A percentile compares a stretch with the other conserved stretches of the same genome.
phyloP scores from a whole-genome alignment of 2,329 filamentous ascomycete species.

The Thelonectria discophora region DNA sequence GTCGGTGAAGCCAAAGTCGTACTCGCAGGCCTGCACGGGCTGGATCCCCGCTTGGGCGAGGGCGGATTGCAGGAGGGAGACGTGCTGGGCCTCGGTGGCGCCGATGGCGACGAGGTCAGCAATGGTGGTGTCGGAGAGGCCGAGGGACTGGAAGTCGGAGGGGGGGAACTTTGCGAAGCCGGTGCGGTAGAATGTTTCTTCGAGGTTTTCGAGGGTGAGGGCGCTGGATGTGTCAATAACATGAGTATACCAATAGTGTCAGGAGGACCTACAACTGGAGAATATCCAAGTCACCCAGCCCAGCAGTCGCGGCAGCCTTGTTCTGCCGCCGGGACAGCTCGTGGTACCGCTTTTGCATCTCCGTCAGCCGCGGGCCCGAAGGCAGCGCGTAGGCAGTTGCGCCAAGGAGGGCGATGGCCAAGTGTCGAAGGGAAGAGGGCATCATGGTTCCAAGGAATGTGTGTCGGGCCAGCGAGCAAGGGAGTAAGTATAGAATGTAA shows the following conservation, averaged over 20 bases:
- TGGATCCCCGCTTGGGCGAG: slow-evolving; percentile 65
- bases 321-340: slow-evolving; percentile 61
- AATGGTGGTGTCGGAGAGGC: slow-evolving; percentile 43
- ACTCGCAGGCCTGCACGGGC: slow-evolving; percentile 74
- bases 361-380: slow-evolving; percentile 53
- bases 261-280: slow-evolving; percentile 63
- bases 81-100: slow-evolving; percentile 64
- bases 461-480: slow-evolving; percentile 38
- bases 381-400: slow-evolving; percentile 59
- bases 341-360: slow-evolving; percentile 57
- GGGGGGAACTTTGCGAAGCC: slow-evolving; percentile 74
- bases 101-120: slow-evolving; percentile 68
- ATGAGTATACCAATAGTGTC: too few relatives aligned
- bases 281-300: slow-evolving; percentile 63
- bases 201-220: slow-evolving; percentile 78
- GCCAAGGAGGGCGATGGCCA: slow-evolving; percentile 55
- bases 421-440: slow-evolving; percentile 51
- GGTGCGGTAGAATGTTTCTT: slow-evolving; percentile 75
- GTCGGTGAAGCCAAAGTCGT: slow-evolving; percentile 78
- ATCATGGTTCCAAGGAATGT: slow-evolving; percentile 38
- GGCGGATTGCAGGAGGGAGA: slow-evolving; percentile 52
- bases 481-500: background rate
- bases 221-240: slow-evolving; percentile 59
- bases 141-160: slow-evolving; percentile 67
- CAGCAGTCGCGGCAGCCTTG: slow-evolving; percentile 55